Percentiles rank a stretch among this genome's conserved stretches.
Evolutionary conservation across 306 rosid genomes (phyloP).

Genomic region (Cyamopsis tetragonoloba): DNA sequence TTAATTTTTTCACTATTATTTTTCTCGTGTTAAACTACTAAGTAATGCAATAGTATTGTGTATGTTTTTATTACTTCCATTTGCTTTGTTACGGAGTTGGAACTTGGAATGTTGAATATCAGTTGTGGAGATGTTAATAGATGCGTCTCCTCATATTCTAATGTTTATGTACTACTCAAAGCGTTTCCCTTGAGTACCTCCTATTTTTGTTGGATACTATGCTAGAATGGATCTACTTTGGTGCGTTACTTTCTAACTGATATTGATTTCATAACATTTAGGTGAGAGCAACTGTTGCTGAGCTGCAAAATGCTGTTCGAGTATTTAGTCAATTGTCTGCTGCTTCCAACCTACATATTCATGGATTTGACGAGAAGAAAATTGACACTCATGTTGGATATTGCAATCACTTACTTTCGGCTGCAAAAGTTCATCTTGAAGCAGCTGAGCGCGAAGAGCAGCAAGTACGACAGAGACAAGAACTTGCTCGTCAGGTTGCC

Average conservation of each 20-base stretch:
- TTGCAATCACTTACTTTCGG: slow-evolving; percentile 83
- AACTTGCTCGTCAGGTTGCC: slow-evolving; percentile 89
- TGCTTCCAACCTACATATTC: slow-evolving; percentile 95
- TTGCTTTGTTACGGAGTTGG: not conserved
- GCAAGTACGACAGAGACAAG: slow-evolving; percentile 88
- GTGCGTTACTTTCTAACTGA: slow-evolving; percentile 6
- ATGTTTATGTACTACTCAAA: not conserved
- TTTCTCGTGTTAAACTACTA: not conserved
- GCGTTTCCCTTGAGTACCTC: not conserved
- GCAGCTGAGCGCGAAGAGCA: slow-evolving; percentile 95
- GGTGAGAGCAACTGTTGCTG: slow-evolving; percentile 91
- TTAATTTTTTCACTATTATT: not conserved
- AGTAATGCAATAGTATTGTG: no score
- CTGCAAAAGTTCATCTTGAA: slow-evolving; percentile 86
- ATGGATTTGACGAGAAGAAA: slow-evolving; percentile 99
- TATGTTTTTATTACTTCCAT: not conserved
- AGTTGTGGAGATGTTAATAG: not conserved
- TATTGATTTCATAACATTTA: slow-evolving; percentile 31
- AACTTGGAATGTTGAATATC: not conserved
- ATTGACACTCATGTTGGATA: slow-evolving; percentile 98
- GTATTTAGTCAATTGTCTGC: slow-evolving; percentile 96
- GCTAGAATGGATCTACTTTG: not conserved
- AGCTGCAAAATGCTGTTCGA: slow-evolving; percentile 95
- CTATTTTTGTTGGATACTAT: not conserved
- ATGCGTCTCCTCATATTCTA: not conserved